A percentile compares a stretch with the other conserved stretches of the same genome.
Conservation (phyloP, 805 yeast genomes). For the Lachancea lanzarotensis region DNA sequence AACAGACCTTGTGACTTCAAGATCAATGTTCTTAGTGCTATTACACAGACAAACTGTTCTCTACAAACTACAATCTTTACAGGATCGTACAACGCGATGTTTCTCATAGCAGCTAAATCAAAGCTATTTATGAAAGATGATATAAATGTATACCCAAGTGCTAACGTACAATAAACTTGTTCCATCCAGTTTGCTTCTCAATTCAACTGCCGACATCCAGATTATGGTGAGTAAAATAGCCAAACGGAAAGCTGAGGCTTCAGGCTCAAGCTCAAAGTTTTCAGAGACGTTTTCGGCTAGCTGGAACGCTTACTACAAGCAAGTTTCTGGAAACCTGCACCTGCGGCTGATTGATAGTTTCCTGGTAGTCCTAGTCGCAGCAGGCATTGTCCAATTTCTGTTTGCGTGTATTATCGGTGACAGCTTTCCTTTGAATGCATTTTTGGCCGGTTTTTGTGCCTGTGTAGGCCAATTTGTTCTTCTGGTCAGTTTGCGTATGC, state of each 20-base stretch:
- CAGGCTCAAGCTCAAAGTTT: conserved; percentile 15
- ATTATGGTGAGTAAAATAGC: conserved; percentile 1
- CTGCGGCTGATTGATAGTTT: conserved; percentile 71
- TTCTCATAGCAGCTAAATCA: too few relatives aligned
- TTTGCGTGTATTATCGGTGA: conserved; percentile 70
- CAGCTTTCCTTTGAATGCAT: conserved; percentile 94
- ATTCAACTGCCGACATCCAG: background rate
- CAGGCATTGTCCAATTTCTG: conserved; percentile 73
- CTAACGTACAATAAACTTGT: too few relatives aligned
- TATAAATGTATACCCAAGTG: too few relatives aligned
- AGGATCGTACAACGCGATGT: too few relatives aligned
- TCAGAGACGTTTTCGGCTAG: conserved; percentile 24
- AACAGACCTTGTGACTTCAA: too few relatives aligned
- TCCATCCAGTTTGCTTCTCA: too few relatives aligned
- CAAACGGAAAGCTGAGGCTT: conserved; percentile 2
- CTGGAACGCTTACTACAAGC: conserved; percentile 19
- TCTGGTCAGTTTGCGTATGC: conserved; percentile 75
- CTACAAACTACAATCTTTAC: too few relatives aligned
- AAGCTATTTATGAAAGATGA: too few relatives aligned
- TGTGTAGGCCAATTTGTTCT: conserved; percentile 96
- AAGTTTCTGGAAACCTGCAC: conserved; percentile 35
- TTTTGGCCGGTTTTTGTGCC: conserved; percentile 83
- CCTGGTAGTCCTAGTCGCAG: conserved; percentile 60
- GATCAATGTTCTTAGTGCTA: too few relatives aligned
- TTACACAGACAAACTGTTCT: too few relatives aligned